A percentile compares a stretch with the other conserved stretches of the same genome.
Evolutionary conservation across 176 grass and related monocot species (phyloP).

Genomic region (Hordeum marinum): DNA sequence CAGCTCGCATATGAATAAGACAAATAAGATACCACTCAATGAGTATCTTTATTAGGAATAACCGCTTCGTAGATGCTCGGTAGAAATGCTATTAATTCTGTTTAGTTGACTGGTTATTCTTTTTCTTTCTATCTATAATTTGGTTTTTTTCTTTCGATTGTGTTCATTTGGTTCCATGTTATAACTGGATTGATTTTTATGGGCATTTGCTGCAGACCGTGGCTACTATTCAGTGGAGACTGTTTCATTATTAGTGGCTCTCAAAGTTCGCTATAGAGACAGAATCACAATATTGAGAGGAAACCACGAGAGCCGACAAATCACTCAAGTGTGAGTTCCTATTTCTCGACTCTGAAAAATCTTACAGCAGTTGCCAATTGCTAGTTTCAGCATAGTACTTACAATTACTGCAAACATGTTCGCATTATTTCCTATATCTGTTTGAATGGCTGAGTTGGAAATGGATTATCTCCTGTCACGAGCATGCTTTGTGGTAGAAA

Average conservation of each 20-base stretch:
- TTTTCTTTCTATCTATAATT: slow-evolving; percentile 21
- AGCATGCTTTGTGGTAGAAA: neutral
- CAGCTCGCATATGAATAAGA: neutral
- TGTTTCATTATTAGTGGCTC: slow-evolving; percentile 52
- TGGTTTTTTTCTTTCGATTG: neutral
- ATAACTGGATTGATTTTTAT: slow-evolving; percentile 13
- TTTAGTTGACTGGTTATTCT: neutral
- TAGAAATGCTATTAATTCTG: neutral
- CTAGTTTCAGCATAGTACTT: slow-evolving; percentile 18
- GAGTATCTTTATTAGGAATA: neutral
- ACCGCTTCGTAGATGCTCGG: neutral
- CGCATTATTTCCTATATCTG: neutral
- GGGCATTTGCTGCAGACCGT: slow-evolving; percentile 53
- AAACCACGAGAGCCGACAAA: slow-evolving; percentile 80
- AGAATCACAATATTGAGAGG: slow-evolving; percentile 78
- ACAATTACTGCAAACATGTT: neutral
- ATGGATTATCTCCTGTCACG: neutral
- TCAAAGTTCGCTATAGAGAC: slow-evolving; percentile 71
- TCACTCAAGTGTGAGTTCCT: slow-evolving; percentile 76
- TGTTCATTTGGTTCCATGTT: slow-evolving; percentile 5
- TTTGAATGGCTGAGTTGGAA: neutral
- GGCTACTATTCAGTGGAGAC: slow-evolving; percentile 83
- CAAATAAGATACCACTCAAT: neutral
- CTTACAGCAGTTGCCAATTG: neutral
- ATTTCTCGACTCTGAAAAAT: slow-evolving; percentile 18